Percentiles rank a stretch among this genome's conserved stretches.
These are phyloP conservation scores for Lentinula edodes DNA, from an alignment of 768 basidiomycete species.

Conservation along the genomic window DNA sequence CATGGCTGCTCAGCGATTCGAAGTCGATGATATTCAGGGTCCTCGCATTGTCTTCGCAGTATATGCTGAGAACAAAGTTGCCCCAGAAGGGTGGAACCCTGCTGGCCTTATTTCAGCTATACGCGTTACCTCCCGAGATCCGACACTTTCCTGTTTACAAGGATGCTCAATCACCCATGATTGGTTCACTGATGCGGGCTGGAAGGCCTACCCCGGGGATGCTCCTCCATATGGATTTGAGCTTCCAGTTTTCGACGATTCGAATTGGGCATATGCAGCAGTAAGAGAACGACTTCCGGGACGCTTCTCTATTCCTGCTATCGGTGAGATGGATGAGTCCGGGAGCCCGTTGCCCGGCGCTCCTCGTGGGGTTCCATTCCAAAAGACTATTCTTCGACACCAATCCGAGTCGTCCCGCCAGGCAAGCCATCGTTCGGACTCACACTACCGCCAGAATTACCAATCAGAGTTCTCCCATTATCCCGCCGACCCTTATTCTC, in stretches of 20 bases:
- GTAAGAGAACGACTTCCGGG: background rate
- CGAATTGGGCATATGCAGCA: constrained; percentile 2
- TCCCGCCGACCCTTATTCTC: background rate
- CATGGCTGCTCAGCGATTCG: constrained; percentile 1
- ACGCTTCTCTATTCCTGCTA: background rate
- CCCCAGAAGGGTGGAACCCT: constrained; percentile 1
- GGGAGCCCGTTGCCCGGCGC: constrained; percentile 4
- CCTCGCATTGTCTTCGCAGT: background rate
- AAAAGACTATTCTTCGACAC: background rate
- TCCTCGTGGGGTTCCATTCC: background rate
- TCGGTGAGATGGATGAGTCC: background rate
- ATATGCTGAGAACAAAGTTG: constrained; percentile 5
- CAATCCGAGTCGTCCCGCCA: background rate
- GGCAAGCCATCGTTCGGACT: background rate
- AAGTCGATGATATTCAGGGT: background rate
- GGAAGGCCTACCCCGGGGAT: constrained; percentile 2
- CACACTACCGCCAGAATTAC: background rate
- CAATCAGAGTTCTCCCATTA: background rate
- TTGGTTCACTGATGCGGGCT: constrained; percentile 2
- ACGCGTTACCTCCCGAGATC: background rate
- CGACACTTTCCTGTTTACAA: background rate
- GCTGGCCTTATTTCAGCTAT: constrained; percentile 8
- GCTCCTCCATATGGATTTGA: constrained; percentile 5
- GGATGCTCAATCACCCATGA: background rate
- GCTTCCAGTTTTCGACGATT: constrained; percentile 6